Evolutionary conservation across 257 asterid genomes (phyloP).

Genomic region (Nicotiana attenuata): DNA sequence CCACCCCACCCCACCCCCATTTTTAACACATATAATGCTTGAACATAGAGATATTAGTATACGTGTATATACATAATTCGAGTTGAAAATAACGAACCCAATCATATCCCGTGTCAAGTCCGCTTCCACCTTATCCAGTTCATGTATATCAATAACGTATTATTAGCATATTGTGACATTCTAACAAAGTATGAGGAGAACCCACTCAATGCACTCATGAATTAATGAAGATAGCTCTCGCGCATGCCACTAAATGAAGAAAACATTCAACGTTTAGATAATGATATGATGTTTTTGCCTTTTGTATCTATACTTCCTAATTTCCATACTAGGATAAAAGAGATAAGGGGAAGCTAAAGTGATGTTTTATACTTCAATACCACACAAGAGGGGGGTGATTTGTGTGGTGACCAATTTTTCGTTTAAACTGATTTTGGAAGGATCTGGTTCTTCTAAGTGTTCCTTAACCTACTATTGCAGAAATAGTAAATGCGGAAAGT

Average conservation of each 20-base stretch:
- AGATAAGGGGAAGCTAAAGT: background rate
- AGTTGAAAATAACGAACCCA: too few relatives aligned
- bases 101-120: background rate
- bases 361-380: too few relatives aligned
- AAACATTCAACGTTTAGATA: background rate
- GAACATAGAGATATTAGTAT: too few relatives aligned
- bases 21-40: too few relatives aligned
- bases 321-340: conserved; percentile 8
- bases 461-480: too few relatives aligned
- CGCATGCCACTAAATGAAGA: background rate
- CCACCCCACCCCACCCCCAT: too few relatives aligned
- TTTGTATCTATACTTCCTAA: background rate
- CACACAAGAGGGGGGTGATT: too few relatives aligned
- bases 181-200: background rate
- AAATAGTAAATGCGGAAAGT: too few relatives aligned
- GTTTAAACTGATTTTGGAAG: too few relatives aligned
- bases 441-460: too few relatives aligned
- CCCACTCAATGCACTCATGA: conserved; percentile 10
- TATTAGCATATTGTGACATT: background rate
- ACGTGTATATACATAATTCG: too few relatives aligned
- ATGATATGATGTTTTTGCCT: background rate
- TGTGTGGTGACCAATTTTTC: too few relatives aligned
- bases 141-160: background rate
- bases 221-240: background rate
- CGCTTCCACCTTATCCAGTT: background rate